Evolutionary conservation across 23 red algal genomes (phyloP).

Genomic region (Porphyridium purpureum): DNA sequence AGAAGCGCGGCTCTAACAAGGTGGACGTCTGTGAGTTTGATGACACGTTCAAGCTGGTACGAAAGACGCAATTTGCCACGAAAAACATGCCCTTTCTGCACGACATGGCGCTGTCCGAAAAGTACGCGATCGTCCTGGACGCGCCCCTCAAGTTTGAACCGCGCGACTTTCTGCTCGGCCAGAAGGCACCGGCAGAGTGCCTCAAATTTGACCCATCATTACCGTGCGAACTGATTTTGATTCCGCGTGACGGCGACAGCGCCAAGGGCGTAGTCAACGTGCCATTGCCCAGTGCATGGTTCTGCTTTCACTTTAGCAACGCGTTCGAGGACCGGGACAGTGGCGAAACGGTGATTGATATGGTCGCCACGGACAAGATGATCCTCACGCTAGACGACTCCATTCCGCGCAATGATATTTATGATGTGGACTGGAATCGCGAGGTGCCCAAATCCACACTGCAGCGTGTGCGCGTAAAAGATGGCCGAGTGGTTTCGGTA

Average conservation of each 20-base stretch:
- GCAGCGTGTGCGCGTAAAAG: too few species aligned
- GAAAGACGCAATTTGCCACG: constrained; percentile 2
- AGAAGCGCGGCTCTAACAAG: neutral
- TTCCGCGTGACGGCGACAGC: constrained; percentile 6
- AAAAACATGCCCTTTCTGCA: constrained; percentile 14
- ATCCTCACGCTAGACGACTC: too few species aligned
- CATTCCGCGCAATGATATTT: too few species aligned
- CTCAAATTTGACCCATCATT: neutral
- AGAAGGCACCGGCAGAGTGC: constrained; percentile 6
- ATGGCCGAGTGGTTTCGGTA: too few species aligned
- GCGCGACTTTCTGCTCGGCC: constrained; percentile 11
- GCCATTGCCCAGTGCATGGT: too few species aligned
- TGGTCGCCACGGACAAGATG: neutral
- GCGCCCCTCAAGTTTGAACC: constrained; percentile 10
- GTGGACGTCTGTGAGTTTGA: constrained; percentile 11
- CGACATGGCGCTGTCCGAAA: constrained; percentile 12
- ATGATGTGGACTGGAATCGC: too few species aligned
- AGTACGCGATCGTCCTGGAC: constrained; percentile 18
- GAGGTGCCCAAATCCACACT: too few species aligned
- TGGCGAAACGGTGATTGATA: neutral
- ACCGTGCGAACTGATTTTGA: neutral
- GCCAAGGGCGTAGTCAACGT: too few species aligned
- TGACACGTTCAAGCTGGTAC: neutral
- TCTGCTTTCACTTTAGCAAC: constrained; percentile 12
- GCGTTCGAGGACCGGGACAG: neutral